Base-by-base conservation (phyloP, 345 rosid genomes). In the Pugionium cornutum region DNA sequence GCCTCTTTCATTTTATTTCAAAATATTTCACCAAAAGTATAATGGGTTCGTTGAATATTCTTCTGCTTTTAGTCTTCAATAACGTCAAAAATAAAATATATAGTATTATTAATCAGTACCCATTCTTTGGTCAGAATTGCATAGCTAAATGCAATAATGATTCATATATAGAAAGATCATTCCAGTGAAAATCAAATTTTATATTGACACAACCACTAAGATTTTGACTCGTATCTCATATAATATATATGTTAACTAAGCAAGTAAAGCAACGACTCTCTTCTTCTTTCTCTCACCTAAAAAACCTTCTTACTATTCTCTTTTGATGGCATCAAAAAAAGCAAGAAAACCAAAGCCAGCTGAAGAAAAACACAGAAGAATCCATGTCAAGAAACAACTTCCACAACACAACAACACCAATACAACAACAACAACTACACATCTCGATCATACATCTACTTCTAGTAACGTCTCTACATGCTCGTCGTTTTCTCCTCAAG, bases 331-430 rank as follows among this genome's bases (percentile, higher is more conserved):
- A 58, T 73, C 76, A 7, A 73, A 66, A 28, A 73, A 59, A 33
- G 39, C 67, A 75, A 75, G 70, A 43, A 75, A 68, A 63, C 51
- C 75, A 64, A 69, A 58, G 28, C 66, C 49, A 42, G 25, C 65
- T 18, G 58, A 44, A 30, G 68, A 56, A 7, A 56, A 49, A 56
- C 26, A 30, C 26, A 55, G 11, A 36, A 69, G 55, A 58, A 57
- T 42, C 66, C 55, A 63, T 51, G 58, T 75, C 66, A 75, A 75
- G 75, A 75, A 75, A 75, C 66, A 64, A 50, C 18, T 18, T 18
- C 18, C 18, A 18, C 75, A 64, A 6, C 32, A 58, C 49, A 66
- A 51, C 30, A 65, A 10, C 56, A 66, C 48, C 69, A 47, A 64
- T 26, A 57, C 52, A 48, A 32, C 11, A 32, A 41, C 59, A 8